Percentiles rank a stretch among this genome's conserved stretches.
phyloP scores from a whole-genome alignment of 139 green algal species.

The Coelastrella sp. region DNA sequence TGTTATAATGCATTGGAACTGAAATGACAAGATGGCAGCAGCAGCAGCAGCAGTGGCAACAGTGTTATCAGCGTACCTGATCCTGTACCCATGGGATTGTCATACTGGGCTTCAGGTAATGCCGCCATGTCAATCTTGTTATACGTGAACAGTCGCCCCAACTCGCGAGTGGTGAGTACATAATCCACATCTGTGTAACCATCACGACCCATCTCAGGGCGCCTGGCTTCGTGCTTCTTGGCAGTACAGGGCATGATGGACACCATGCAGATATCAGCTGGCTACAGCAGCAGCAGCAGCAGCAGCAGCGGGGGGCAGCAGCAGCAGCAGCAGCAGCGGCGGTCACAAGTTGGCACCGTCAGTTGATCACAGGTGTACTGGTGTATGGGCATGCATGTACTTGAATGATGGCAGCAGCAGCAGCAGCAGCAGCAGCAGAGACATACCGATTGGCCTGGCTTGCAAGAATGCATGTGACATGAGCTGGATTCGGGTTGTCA shows the following conservation, averaged over 20 bases:
- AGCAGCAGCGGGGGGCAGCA: no score
- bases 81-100: slow-evolving; percentile 61
- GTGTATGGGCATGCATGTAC: no score
- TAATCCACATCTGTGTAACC: slow-evolving; percentile 63
- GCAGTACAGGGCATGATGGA: slow-evolving; percentile 71
- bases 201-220: slow-evolving; percentile 24
- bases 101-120: slow-evolving; percentile 52
- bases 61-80: neutral
- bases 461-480: no score
- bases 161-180: slow-evolving; percentile 69
- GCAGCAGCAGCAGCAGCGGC: slow-evolving; percentile 12
- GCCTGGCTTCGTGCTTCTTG: slow-evolving; percentile 61
- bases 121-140: slow-evolving; percentile 54
- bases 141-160: slow-evolving; percentile 45
- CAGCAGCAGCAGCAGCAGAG: no score
- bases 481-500: no score
- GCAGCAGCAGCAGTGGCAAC: slow-evolving; percentile 14
- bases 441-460: no score
- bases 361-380: no score
- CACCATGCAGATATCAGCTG: slow-evolving; percentile 29
- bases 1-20: no score
- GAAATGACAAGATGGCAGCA: slow-evolving; percentile 63
- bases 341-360: no score
- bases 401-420: no score
- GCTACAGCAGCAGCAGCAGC: slow-evolving; percentile 16